Percentiles rank a stretch among this genome's conserved stretches.
phyloP scores from a whole-genome alignment of 108 stramenopile species.

The Thalassiosira profunda region DNA sequence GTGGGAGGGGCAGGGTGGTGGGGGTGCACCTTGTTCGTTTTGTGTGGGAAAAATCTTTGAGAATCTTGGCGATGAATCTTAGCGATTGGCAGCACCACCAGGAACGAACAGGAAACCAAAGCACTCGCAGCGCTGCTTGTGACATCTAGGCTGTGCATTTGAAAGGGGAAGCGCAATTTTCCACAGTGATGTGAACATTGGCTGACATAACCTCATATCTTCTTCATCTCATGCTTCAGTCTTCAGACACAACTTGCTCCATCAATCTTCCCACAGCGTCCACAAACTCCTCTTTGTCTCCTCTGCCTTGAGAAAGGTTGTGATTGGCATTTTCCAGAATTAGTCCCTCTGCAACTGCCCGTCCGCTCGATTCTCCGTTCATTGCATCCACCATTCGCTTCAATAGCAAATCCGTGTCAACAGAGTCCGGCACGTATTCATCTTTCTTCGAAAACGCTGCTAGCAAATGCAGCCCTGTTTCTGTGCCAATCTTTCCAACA shows the following conservation, averaged over 20 bases:
- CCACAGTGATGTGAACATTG: too few species aligned
- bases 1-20: too few species aligned
- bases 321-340: slow-evolving; percentile 74
- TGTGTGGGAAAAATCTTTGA: too few species aligned
- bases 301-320: slow-evolving; percentile 66
- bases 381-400: slow-evolving; percentile 77
- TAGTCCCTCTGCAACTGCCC: slow-evolving; percentile 46
- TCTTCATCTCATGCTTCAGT: background rate
- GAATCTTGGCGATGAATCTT: too few species aligned
- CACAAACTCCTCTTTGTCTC: slow-evolving; percentile 66
- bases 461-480: slow-evolving; percentile 51
- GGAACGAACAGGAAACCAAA: too few species aligned
- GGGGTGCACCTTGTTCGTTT: too few species aligned
- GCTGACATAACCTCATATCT: too few species aligned
- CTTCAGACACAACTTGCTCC: background rate
- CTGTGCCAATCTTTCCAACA: slow-evolving; percentile 43
- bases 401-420: slow-evolving; percentile 61
- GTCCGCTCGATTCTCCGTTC: slow-evolving; percentile 38
- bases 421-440: slow-evolving; percentile 82
- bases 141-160: too few species aligned
- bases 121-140: too few species aligned
- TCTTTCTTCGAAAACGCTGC: slow-evolving; percentile 88
- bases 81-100: too few species aligned
- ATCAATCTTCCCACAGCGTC: slow-evolving; percentile 51
- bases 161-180: too few species aligned